Base-by-base conservation (phyloP, 345 rosid genomes). In the Microcos paniculata region DNA sequence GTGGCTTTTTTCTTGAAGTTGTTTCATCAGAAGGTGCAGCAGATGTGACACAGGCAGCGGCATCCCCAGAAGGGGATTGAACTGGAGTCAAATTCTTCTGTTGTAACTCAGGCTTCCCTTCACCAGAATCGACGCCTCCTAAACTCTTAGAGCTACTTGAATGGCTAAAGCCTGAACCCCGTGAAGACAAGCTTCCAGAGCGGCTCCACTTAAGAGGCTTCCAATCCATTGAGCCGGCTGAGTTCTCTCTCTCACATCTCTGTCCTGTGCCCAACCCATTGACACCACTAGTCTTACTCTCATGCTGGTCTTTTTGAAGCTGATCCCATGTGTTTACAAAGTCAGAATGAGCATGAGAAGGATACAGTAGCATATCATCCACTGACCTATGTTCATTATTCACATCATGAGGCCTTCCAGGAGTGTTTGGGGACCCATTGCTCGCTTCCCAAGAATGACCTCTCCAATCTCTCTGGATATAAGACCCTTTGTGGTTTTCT, bases 71-170 rank as follows among this genome's bases (percentile, higher is more conserved):
- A 61, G 94, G 85, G 16, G 98, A 92, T 42, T 79, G 89, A 35
- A 85, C 76, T 16, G 86, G 82, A 72, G 84, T 78, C 58, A 71
- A 84, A 79, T 46, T 80, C 78, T 85, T 92, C 30, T 79, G 77
- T 46, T 81, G 82, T 78, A 80, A 61, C 57, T 89, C 93, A 35
- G 53, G 74, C 80, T 91, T 92, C 74, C 78, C 82, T 73, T 91
- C 98, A 31, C 79, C 67, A 26, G 92, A 91, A 77, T 92, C 92
- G 57, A 80, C 87, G 53, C 82, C 91, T 57, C 92, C 94, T 81
- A 87, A 43, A 78, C 94, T 89, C 87, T 92, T 96, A 5, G 93
- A 87, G 86, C 97, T 87, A 78, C 96, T 87, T 40, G 99, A 93
- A 80, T 91, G 92, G 83, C 96, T 91, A 73, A 83, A 87, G 82